Percentiles rank a stretch among this genome's conserved stretches.
Conservation (phyloP, 257 asterid genomes). For the Craterostigma plantagineum region DNA sequence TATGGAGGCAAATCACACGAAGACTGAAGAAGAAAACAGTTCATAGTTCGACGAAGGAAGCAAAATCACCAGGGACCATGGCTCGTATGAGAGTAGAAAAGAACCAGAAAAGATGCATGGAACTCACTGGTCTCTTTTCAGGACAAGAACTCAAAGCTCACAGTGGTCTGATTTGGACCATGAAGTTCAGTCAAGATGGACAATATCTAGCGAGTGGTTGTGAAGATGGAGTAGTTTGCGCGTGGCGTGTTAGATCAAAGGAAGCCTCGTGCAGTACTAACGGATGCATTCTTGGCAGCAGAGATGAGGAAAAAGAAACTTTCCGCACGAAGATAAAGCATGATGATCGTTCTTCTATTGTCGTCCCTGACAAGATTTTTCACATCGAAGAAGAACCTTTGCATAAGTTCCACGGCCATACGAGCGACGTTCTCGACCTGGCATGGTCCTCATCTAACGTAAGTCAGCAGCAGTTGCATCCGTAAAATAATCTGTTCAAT, state of each 20-base stretch:
- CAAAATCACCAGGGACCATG: too few relatives aligned
- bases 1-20: too few relatives aligned
- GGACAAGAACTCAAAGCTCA: slow-evolving; percentile 81
- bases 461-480: slow-evolving; percentile 1
- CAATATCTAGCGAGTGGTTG: slow-evolving; percentile 69
- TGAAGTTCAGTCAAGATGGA: slow-evolving; percentile 47
- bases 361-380: slow-evolving; percentile 9
- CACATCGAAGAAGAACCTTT: slow-evolving; percentile 37
- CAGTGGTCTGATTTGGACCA: slow-evolving; percentile 60
- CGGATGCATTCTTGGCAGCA: slow-evolving; percentile 10
- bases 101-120: slow-evolving; percentile 42
- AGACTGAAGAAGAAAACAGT: too few relatives aligned
- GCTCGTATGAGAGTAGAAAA: too few relatives aligned
- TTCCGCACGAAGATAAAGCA: slow-evolving; percentile 21
- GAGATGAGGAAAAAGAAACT: slow-evolving; percentile 3
- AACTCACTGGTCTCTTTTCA: slow-evolving; percentile 54
- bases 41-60: too few relatives aligned
- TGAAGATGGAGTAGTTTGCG: slow-evolving; percentile 52
- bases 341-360: slow-evolving; percentile 2
- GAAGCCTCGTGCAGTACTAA: slow-evolving; percentile 13
- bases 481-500: slow-evolving; percentile 2
- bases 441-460: slow-evolving; percentile 87
- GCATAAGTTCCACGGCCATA: slow-evolving; percentile 45
- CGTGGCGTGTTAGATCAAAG: slow-evolving; percentile 19
- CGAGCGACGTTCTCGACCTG: slow-evolving; percentile 39